Percentiles rank a stretch among this genome's conserved stretches.
phyloP scores from a whole-genome alignment of 306 rosid species.

The Hippophae gyantsensis region DNA sequence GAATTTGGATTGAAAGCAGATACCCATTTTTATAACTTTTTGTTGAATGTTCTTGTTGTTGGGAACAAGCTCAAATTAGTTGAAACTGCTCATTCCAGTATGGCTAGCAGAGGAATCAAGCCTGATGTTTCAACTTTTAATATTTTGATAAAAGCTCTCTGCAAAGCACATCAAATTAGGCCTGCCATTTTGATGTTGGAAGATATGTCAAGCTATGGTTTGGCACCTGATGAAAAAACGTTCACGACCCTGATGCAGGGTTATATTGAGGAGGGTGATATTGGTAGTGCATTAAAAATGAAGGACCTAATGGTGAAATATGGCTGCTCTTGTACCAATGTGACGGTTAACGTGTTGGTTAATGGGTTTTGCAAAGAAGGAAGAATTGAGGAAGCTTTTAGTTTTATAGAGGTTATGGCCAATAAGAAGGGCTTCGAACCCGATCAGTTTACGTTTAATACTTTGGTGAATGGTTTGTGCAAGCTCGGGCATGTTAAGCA shows the following conservation, averaged over 20 bases:
- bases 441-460: slow-evolving; percentile 60
- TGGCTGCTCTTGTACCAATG: slow-evolving; percentile 35
- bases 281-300: slow-evolving; percentile 59
- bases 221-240: slow-evolving; percentile 63
- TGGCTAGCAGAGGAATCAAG: slow-evolving; percentile 39
- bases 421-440: slow-evolving; percentile 57
- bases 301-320: slow-evolving; percentile 59
- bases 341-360: slow-evolving; percentile 63
- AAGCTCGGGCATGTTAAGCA: slow-evolving; percentile 51
- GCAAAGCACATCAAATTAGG: slow-evolving; percentile 75
- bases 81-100: slow-evolving; percentile 43
- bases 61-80: slow-evolving; percentile 60
- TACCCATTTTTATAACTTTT: slow-evolving; percentile 49
- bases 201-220: slow-evolving; percentile 53
- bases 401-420: slow-evolving; percentile 45
- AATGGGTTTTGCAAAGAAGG: slow-evolving; percentile 74
- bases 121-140: slow-evolving; percentile 68
- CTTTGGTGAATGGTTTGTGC: slow-evolving; percentile 72
- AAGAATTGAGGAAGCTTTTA: slow-evolving; percentile 52
- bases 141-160: slow-evolving; percentile 70
- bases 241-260: slow-evolving; percentile 80
- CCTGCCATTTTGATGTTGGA: slow-evolving; percentile 80
- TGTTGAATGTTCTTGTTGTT: slow-evolving; percentile 57
- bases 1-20: slow-evolving; percentile 49
- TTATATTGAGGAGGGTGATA: slow-evolving; percentile 57